Percentiles rank a stretch among this genome's conserved stretches.
Evolutionary conservation across 179 eudicot species (phyloP).

Genomic region (Corrigiola litoralis): DNA sequence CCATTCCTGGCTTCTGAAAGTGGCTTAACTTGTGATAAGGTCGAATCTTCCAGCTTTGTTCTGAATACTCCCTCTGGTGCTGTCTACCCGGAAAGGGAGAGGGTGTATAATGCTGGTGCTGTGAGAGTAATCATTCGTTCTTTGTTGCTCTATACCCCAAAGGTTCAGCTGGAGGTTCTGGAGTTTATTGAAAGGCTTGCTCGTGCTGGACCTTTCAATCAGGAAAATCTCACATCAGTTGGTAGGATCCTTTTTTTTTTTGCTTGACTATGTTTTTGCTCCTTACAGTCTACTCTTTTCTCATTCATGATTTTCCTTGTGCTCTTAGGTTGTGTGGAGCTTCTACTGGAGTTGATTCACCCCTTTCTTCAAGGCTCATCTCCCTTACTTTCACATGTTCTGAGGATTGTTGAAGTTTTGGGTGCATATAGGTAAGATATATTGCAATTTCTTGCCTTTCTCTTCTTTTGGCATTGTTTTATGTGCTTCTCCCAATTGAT

Average conservation of each 20-base stretch:
- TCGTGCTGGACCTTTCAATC: constrained; percentile 84
- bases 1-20: constrained; percentile 67
- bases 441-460: constrained; percentile 2
- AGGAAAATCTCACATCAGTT: constrained; percentile 93
- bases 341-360: constrained; percentile 82
- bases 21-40: constrained; percentile 29
- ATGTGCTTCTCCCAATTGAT: neutral
- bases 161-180: constrained; percentile 85
- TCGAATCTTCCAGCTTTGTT: constrained; percentile 54
- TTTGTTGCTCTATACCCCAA: constrained; percentile 85
- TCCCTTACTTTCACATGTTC: constrained; percentile 68
- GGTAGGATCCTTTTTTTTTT: constrained; percentile 44
- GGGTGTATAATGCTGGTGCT: constrained; percentile 92
- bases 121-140: constrained; percentile 76
- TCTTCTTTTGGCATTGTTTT: neutral
- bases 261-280: neutral
- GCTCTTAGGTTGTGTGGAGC: constrained; percentile 87
- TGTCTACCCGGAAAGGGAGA: constrained; percentile 62
- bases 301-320: constrained; percentile 14
- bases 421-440: constrained; percentile 83
- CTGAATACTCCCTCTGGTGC: constrained; percentile 60
- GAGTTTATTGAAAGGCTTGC: constrained; percentile 84
- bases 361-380: constrained; percentile 87
- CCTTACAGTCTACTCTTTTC: neutral
- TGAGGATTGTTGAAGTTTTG: constrained; percentile 85